phyloP scores from a whole-genome alignment of 148 eudicot species.

The Chenopodium quinoa region DNA sequence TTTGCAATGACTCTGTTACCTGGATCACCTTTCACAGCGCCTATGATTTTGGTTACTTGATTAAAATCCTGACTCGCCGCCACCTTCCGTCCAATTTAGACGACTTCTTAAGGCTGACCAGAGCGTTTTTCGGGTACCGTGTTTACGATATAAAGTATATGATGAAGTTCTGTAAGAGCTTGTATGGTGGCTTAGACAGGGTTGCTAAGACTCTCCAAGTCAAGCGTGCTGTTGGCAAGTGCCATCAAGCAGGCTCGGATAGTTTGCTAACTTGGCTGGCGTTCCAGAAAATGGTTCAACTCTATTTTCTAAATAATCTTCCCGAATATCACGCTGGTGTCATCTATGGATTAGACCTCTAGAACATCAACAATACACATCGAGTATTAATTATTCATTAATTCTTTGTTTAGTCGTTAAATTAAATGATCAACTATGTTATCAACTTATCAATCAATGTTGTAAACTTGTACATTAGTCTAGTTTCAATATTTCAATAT shows the following conservation, averaged over 20 bases:
- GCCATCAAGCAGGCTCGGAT: slow-evolving; percentile 80
- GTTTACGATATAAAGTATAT: slow-evolving; percentile 62
- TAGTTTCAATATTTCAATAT: too few relatives aligned
- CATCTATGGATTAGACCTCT: slow-evolving; percentile 51
- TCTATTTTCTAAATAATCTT: slow-evolving; percentile 40
- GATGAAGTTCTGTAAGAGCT: slow-evolving; percentile 54
- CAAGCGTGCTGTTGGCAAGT: slow-evolving; percentile 64
- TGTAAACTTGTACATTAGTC: too few relatives aligned
- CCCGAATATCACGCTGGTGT: slow-evolving; percentile 54
- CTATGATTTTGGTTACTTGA: slow-evolving; percentile 67
- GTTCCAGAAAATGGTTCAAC: slow-evolving; percentile 52
- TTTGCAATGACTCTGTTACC: slow-evolving; percentile 49
- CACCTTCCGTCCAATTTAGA: slow-evolving; percentile 34
- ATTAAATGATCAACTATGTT: too few relatives aligned
- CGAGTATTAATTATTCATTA: too few relatives aligned
- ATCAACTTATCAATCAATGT: too few relatives aligned
- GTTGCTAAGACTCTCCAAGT: slow-evolving; percentile 46
- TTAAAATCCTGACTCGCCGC: slow-evolving; percentile 64
- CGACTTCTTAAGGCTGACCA: slow-evolving; percentile 36
- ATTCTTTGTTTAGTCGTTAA: neutral
- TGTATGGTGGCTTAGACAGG: slow-evolving; percentile 70
- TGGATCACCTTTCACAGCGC: slow-evolving; percentile 85
- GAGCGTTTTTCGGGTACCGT: slow-evolving; percentile 43
- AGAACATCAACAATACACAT: neutral
- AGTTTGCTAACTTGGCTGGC: slow-evolving; percentile 70